Percentiles rank a stretch among this genome's conserved stretches.
Evolutionary conservation across 352 stramenopile species (phyloP).

Genomic region (Pythium chondricola): DNA sequence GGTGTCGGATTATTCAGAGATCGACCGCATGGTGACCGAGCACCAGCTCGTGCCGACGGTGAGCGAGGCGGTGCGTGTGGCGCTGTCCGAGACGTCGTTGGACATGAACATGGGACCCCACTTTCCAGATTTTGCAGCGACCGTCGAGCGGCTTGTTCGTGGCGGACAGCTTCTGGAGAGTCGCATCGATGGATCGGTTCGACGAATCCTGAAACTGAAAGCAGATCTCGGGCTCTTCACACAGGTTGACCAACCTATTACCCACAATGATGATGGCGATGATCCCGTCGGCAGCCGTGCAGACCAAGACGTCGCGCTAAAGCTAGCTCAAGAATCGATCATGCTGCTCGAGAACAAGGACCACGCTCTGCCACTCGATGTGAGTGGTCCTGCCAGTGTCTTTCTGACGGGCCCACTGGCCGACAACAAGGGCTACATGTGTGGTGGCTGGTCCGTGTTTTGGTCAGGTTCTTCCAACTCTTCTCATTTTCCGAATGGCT

Average conservation of each 20-base stretch:
- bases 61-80: slow-evolving; percentile 56
- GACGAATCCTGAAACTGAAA: slow-evolving; percentile 55
- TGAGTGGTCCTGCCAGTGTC: slow-evolving; percentile 11
- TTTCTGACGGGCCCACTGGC: slow-evolving; percentile 61
- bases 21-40: slow-evolving; percentile 79
- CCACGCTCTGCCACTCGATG: slow-evolving; percentile 30
- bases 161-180: slow-evolving; percentile 32
- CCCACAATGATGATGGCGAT: slow-evolving; percentile 4
- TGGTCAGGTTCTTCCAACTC: slow-evolving; percentile 63
- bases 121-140: slow-evolving; percentile 38
- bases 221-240: slow-evolving; percentile 40
- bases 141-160: slow-evolving; percentile 44
- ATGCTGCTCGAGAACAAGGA: slow-evolving; percentile 74
- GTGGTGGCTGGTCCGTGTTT: slow-evolving; percentile 63
- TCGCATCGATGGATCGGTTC: slow-evolving; percentile 56
- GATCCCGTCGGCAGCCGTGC: slow-evolving; percentile 33
- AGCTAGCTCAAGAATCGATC: slow-evolving; percentile 69
- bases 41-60: slow-evolving; percentile 70
- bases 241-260: slow-evolving; percentile 1
- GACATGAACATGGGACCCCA: slow-evolving; percentile 91
- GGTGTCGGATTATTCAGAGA: slow-evolving; percentile 91
- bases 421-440: slow-evolving; percentile 67
- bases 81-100: slow-evolving; percentile 80
- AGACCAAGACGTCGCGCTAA: slow-evolving; percentile 50
- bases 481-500: slow-evolving; percentile 53